Base-by-base conservation (phyloP, 1,284 basidiomycete species). In the Microbotryum saponariae region DNA sequence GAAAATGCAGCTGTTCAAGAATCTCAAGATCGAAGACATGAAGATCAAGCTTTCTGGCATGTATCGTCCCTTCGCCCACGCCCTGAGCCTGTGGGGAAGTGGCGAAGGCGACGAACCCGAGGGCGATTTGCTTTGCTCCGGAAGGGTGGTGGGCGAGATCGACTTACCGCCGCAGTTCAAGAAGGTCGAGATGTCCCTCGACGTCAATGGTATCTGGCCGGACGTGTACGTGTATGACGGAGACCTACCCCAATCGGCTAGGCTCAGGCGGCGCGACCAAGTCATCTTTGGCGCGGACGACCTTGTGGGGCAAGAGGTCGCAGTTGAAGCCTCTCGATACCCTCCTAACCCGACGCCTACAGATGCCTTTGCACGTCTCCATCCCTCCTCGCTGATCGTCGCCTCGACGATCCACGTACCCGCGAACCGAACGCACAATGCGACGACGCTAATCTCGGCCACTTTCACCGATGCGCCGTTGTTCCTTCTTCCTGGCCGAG, bases 211-310 rank as follows among this genome's bases (percentile, higher is more conserved):
- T 12, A 71, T 71, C 27, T 65, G 61, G 62, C 70, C 70, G 1
- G 70, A 71, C 50, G 69, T 71, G n/a, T 54, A 68, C 29, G 67
- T 71, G 16, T 71, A 70, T 60, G 70, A 71, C 29, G 70, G 70
- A n/a, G 62, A 64, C 9, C 21, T 68, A 20, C 66, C 51, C 33
- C 25, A 53, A 29, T 5, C 48, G 48, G 12, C 4, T 14, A 61
- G 29, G 44, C 29, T n/a, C 42, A 12, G 53, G 37, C 33, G 44
- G 27, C 21, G n/a, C n/a, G 31, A 21, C 6, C 27, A 59, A 10
- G 20, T 16, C 10, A 25, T 44, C 29, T 44, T 57, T 47, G 37
- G 31, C 37, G 27, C 31, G 10, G 4, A 57, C 51, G 49, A 31
- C 21, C 31, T 23, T 10, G 6, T 14, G 4, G 6, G 31, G 12